phyloP scores from a whole-genome alignment of 1,284 basidiomycete genomes.

The Cutaneotrichosporon curvatum region DNA sequence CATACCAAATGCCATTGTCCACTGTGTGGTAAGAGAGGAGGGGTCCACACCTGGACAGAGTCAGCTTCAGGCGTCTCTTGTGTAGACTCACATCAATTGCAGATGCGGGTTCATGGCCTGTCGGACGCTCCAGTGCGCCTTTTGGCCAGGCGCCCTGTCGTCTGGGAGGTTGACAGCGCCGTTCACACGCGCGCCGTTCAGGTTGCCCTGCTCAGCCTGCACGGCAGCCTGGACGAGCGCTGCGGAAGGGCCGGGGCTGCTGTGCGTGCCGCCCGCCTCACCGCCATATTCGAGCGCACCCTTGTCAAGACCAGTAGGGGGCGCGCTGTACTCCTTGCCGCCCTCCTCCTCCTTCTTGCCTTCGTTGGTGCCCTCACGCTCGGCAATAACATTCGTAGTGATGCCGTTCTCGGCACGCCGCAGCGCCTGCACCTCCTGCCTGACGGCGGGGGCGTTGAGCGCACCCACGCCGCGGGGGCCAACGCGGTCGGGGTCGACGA shows the following conservation, averaged over 20 bases:
- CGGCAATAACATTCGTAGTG: conserved; percentile 1
- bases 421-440: conserved; percentile 4
- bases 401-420: not conserved
- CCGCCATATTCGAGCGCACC: conserved; percentile 31
- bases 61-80: not conserved
- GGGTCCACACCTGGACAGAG: conserved; percentile 59
- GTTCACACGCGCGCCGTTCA: not conserved
- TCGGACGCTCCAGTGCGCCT: conserved; percentile 26
- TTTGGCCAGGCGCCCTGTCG: conserved; percentile 1
- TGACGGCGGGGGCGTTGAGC: conserved; percentile 15
- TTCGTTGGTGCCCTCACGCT: conserved; percentile 3
- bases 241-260: conserved; percentile 9
- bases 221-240: conserved; percentile 9
- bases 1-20: conserved; percentile 68
- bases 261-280: conserved; percentile 31
- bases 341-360: conserved; percentile 22
- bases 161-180: conserved; percentile 6
- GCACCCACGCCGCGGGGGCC: conserved; percentile 21
- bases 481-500: conserved; percentile 7
- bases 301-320: conserved; percentile 27
- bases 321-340: conserved; percentile 30
- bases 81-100: conserved; percentile 40
- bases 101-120: conserved; percentile 45
- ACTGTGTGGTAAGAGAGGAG: conserved; percentile 87
- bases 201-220: conserved; percentile 7